Evolutionary conservation across 495 filamentous ascomycete species (phyloP), one percentile per base, ranked within the genome.

Genomic region (Bacidia rubella): DNA sequence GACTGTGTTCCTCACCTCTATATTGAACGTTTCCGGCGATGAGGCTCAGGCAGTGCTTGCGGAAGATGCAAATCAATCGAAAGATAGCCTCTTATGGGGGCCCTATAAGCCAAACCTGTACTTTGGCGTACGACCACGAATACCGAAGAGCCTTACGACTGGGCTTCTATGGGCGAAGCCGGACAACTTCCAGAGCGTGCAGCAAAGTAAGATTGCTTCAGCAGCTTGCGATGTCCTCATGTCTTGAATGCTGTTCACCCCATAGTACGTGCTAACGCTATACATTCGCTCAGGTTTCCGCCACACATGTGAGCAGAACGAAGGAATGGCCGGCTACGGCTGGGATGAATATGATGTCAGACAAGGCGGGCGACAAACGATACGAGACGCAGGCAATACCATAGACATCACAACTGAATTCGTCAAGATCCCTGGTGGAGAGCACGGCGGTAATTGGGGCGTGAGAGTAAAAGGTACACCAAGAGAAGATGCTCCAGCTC

Each of bases 281-380:
- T 15, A 35, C 12, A 11, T 19, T 3, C 11, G 2, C 9, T 0
- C 19, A 95, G 89, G 80, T 62, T 80, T 96, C 57, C 82, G 92
- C 54, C 85, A 97, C 65, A 94, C 93, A 0, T 98, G 92, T 67
- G 92, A 97, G 63, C 92, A 98, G 65, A 75, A 90, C 63, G 87
- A 95, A 63, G 85, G 82, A 53, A 95, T 98, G 84, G 81, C 80
- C 40, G 89, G 92, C 32, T 98, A 98, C 64, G 92, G 90, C 54
- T 98, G 92, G 92, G 90, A 97, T 57, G 73, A 92, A 60, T 98
- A 93, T 68, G 92, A 97, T 65, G 80, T 86, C 20, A 75, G 92
- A 46, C 81, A 74, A 41, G 92, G 92, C 58, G 92, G 92, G 45
- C 72, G 82, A 21, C 86, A 98, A 70, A 85, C 84, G 19, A 90